These are phyloP conservation scores for Penicillium sclerotigenum DNA, from an alignment of 2,329 filamentous ascomycete species.

Conservation along the genomic window DNA sequence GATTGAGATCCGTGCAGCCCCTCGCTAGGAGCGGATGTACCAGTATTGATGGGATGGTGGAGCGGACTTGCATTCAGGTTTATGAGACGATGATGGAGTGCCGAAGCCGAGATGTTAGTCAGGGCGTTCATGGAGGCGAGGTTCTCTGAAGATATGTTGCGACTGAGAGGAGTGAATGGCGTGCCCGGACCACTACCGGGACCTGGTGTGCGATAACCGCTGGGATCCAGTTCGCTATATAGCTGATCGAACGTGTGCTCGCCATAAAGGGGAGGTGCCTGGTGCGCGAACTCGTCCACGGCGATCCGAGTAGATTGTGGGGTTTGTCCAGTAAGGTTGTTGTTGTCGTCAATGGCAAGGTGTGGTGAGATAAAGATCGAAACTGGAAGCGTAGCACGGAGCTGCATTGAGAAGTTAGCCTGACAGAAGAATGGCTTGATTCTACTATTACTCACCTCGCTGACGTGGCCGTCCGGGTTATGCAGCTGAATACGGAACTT, in stretches of 20 bases:
- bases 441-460: conserved; percentile 60
- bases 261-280: conserved; percentile 89
- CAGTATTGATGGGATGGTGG: conserved; percentile 8
- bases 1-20: conserved; percentile 15
- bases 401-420: conserved; percentile 44
- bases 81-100: conserved; percentile 66
- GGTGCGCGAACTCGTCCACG: conserved; percentile 56
- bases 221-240: conserved; percentile 80
- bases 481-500: conserved; percentile 86
- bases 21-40: conserved; percentile 22
- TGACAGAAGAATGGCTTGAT: neutral
- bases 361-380: conserved; percentile 96
- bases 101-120: conserved; percentile 56
- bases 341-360: conserved; percentile 81
- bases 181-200: conserved; percentile 69
- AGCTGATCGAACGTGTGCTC: conserved; percentile 85
- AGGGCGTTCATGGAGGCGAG: conserved; percentile 58
- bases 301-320: conserved; percentile 49
- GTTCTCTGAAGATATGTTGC: conserved; percentile 78
- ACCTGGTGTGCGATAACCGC: conserved; percentile 75
- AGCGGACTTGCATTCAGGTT: conserved; percentile 47
- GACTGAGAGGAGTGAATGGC: conserved; percentile 66
- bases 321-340: conserved; percentile 67
- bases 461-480: conserved; percentile 92
- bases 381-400: conserved; percentile 84